Evolutionary conservation across 139 green algal genomes (phyloP).

Genomic region (Diplosphaera chodatii): DNA sequence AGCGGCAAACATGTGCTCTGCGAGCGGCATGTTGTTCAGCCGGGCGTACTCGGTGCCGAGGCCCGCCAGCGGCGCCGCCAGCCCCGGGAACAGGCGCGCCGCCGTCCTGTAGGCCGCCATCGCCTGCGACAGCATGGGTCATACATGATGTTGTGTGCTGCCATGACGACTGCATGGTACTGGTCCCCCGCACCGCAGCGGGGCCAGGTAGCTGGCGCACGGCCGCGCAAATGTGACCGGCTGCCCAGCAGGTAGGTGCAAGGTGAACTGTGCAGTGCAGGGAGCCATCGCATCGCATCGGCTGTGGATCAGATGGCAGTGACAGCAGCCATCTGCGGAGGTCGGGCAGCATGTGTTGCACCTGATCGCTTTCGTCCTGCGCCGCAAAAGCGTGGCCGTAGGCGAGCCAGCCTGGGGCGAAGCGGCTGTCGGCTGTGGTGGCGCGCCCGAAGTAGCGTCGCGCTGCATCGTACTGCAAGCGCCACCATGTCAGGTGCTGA

Average conservation of each 20-base stretch:
- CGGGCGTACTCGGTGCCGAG: slow-evolving; percentile 81
- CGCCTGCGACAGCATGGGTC: slow-evolving; percentile 50
- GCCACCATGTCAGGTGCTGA: no score
- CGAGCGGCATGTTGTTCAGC: slow-evolving; percentile 85
- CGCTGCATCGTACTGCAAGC: slow-evolving; percentile 49
- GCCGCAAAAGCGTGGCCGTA: slow-evolving; percentile 91
- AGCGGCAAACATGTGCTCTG: slow-evolving; percentile 54
- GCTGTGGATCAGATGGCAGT: no score
- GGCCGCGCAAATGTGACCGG: no score
- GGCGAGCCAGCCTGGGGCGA: slow-evolving; percentile 87
- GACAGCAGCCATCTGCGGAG: no score
- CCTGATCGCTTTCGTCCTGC: slow-evolving; percentile 78
- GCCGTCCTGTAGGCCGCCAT: slow-evolving; percentile 96
- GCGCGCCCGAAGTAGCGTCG: slow-evolving; percentile 79
- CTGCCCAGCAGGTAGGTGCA: no score
- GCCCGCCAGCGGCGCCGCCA: slow-evolving; percentile 83
- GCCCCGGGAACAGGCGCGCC: slow-evolving; percentile 83
- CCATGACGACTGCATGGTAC: no score
- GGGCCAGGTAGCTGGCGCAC: no score
- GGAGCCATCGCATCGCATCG: no score
- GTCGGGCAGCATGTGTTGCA: neutral
- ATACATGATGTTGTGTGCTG: no score
- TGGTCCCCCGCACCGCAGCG: no score
- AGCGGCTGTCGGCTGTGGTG: slow-evolving; percentile 68
- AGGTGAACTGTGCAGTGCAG: no score